Percentiles rank a stretch among this genome's conserved stretches.
Conservation (phyloP, 495 filamentous ascomycete genomes). For the Lophiostoma macrostomum region DNA sequence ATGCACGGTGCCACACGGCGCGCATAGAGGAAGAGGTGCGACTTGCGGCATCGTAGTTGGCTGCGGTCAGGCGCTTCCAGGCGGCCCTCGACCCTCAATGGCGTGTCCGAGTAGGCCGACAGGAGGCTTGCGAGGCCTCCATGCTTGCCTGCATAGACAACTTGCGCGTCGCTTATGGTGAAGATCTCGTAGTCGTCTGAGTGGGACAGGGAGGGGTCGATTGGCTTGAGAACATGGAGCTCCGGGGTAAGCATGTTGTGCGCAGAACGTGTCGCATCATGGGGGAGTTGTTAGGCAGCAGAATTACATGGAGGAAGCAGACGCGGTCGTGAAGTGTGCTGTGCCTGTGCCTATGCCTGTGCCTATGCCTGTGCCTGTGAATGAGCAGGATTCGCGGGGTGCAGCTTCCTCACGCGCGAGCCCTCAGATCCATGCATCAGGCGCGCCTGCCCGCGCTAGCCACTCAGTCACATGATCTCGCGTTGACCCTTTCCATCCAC, state of each 20-base stretch:
- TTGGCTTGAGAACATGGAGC: slow-evolving; percentile 54
- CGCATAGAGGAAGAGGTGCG: slow-evolving; percentile 18
- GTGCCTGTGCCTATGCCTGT: too few relatives aligned
- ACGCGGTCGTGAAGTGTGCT: too few relatives aligned
- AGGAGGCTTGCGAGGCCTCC: slow-evolving; percentile 53
- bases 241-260: slow-evolving; percentile 43
- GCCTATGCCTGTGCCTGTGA: too few relatives aligned
- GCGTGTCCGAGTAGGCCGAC: slow-evolving; percentile 50
- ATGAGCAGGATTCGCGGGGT: too few relatives aligned
- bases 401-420: too few relatives aligned
- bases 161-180: slow-evolving; percentile 51
- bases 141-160: slow-evolving; percentile 48
- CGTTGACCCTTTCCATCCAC: too few relatives aligned
- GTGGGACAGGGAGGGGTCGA: slow-evolving; percentile 48
- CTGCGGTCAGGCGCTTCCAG: slow-evolving; percentile 48
- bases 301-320: too few relatives aligned
- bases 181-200: slow-evolving; percentile 59
- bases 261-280: neutral
- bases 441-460: too few relatives aligned
- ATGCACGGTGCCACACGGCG: neutral
- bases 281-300: too few relatives aligned
- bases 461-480: too few relatives aligned
- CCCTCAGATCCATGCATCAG: too few relatives aligned
- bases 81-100: slow-evolving; percentile 55
- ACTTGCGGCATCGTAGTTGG: slow-evolving; percentile 34